A percentile compares a stretch with the other conserved stretches of the same genome.
phyloP scores from a whole-genome alignment of 2,329 filamentous ascomycete genomes.

The Alternaria sp. region DNA sequence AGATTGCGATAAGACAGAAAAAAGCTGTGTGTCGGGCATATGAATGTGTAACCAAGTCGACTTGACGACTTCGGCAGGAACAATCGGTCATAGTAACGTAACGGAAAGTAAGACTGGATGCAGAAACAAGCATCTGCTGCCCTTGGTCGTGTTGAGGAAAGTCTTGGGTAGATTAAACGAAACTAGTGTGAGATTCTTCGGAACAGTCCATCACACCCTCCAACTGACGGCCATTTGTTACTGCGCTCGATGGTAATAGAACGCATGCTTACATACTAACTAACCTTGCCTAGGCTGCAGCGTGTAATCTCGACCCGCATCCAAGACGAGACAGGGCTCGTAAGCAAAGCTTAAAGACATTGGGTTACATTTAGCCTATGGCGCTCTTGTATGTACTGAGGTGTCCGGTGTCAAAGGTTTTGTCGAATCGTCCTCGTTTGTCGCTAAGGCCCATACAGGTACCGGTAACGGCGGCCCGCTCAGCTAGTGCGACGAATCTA shows the following conservation, averaged over 20 bases:
- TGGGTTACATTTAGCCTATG: not conserved
- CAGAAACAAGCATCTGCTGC: not conserved
- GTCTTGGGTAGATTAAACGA: not conserved
- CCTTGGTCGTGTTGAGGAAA: not conserved
- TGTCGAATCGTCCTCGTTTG: slow-evolving; percentile 3
- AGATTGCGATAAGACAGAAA: not conserved
- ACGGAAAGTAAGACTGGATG: not conserved
- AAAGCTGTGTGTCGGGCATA: not conserved
- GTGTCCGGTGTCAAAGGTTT: slow-evolving; percentile 3
- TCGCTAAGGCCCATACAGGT: slow-evolving; percentile 15
- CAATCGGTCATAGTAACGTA: not conserved
- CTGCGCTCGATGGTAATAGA: not conserved
- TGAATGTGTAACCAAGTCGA: not conserved
- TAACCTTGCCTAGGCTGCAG: not conserved
- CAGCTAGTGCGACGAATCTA: slow-evolving; percentile 19
- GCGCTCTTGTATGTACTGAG: not conserved
- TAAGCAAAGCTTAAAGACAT: not conserved
- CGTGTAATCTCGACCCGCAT: not conserved
- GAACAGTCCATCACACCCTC: not conserved
- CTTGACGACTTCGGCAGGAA: not conserved
- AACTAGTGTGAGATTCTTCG: not conserved
- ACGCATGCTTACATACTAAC: not conserved
- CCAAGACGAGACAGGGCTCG: not conserved
- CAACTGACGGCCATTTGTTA: not conserved
- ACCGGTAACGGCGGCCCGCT: slow-evolving; percentile 13